Conservation (phyloP, 208 protist species). For the Leishmania amazonensis region DNA sequence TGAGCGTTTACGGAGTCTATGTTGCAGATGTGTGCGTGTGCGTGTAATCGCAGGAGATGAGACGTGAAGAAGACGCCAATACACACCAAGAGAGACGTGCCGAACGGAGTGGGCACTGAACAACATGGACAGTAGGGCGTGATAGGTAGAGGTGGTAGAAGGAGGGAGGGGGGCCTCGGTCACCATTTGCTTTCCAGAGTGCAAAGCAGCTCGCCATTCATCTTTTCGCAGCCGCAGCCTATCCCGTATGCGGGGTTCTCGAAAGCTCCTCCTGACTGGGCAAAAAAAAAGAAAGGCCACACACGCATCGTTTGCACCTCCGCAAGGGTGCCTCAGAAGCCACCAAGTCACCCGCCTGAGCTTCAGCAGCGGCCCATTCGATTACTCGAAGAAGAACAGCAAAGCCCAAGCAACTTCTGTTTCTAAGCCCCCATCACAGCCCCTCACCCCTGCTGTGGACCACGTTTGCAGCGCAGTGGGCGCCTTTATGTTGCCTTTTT, state of each 20-base stretch:
- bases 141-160: neutral
- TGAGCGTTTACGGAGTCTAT: neutral
- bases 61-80: neutral
- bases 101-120: neutral
- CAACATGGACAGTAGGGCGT: neutral
- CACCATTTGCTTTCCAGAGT: neutral
- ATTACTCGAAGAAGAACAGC: neutral
- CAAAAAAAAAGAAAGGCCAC: neutral
- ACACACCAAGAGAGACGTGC: too few species aligned
- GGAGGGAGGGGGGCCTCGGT: neutral
- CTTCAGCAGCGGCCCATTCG: neutral
- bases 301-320: neutral
- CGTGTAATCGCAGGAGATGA: neutral
- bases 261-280: neutral
- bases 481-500: neutral
- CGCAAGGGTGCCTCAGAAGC: neutral
- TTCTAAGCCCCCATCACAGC: neutral
- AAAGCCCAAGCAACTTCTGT: neutral
- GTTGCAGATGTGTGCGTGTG: neutral
- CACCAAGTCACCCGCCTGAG: neutral
- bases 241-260: neutral
- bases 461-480: neutral
- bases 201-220: neutral
- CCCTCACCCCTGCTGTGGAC: neutral
- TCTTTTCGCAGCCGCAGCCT: neutral